These are phyloP conservation scores for Myochromella boudieri DNA, from an alignment of 768 basidiomycete genomes.

Conservation along the genomic window DNA sequence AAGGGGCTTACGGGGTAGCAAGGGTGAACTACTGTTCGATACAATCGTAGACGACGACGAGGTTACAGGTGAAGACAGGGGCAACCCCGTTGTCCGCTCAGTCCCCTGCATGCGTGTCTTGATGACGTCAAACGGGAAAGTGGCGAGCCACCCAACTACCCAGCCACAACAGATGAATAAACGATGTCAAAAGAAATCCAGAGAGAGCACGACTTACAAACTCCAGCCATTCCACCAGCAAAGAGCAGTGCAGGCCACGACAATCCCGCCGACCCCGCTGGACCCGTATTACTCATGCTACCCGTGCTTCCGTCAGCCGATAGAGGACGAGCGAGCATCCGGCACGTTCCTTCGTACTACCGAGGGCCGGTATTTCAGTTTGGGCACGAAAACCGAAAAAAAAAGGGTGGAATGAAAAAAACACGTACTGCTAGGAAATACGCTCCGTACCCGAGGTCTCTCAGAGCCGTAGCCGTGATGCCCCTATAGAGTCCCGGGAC, in stretches of 20 bases:
- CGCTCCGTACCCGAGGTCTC: slow-evolving; percentile 82
- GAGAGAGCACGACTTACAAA: slow-evolving; percentile 33
- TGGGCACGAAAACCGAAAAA: neutral
- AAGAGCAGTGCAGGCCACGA: slow-evolving; percentile 61
- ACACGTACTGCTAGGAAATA: slow-evolving; percentile 80
- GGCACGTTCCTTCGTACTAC: slow-evolving; percentile 66
- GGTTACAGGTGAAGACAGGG: neutral
- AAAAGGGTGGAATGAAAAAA: neutral
- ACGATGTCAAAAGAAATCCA: too few relatives aligned
- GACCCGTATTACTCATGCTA: too few relatives aligned
- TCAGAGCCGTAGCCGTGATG: slow-evolving; percentile 64
- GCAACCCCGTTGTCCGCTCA: slow-evolving; percentile 14
- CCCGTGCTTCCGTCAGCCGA: too few relatives aligned
- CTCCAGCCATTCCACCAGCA: slow-evolving; percentile 77
- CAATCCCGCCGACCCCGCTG: slow-evolving; percentile 27
- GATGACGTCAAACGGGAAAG: slow-evolving; percentile 87
- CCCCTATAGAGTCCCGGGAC: slow-evolving; percentile 77
- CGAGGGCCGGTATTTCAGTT: neutral
- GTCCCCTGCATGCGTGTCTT: slow-evolving; percentile 85
- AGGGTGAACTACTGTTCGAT: slow-evolving; percentile 10
- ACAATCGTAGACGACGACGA: too few relatives aligned
- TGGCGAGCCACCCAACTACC: slow-evolving; percentile 73
- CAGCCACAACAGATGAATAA: neutral
- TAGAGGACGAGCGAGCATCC: slow-evolving; percentile 25
- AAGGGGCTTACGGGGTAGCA: slow-evolving; percentile 3